Percentiles rank a stretch among this genome's conserved stretches.
Conservation (phyloP, 495 filamentous ascomycete species). For the Neurospora pannonica region DNA sequence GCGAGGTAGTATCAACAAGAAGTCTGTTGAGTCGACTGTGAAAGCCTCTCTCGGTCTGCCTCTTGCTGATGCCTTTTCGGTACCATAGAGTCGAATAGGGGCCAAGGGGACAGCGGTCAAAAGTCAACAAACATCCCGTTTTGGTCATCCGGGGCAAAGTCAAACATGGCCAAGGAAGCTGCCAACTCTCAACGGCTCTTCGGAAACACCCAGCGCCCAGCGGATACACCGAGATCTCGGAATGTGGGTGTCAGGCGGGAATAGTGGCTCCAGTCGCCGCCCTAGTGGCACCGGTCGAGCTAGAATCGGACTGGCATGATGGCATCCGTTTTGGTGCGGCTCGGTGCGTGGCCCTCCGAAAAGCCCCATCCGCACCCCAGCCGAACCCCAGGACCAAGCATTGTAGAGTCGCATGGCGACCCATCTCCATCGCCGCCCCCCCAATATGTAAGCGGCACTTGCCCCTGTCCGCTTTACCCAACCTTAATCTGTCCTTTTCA, state of each 20-base stretch:
- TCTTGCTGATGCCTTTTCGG: background rate
- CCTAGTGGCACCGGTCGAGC: background rate
- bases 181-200: background rate
- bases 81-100: background rate
- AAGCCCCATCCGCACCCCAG: constrained; percentile 1
- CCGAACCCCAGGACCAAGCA: background rate
- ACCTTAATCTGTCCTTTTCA: constrained; percentile 16
- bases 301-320: background rate
- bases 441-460: constrained; percentile 23
- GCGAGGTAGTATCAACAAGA: background rate
- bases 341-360: background rate
- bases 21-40: background rate
- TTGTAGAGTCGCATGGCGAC: background rate
- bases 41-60: background rate
- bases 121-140: background rate
- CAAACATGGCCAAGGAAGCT: background rate
- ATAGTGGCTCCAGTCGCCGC: background rate
- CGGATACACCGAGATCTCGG: background rate
- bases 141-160: background rate
- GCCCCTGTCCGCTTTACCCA: constrained; percentile 15
- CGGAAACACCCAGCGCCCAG: background rate
- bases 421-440: constrained; percentile 1
- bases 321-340: background rate
- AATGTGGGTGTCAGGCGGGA: background rate
- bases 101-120: background rate